phyloP scores from a whole-genome alignment of 495 filamentous ascomycete genomes.

The Xylaria longipes region DNA sequence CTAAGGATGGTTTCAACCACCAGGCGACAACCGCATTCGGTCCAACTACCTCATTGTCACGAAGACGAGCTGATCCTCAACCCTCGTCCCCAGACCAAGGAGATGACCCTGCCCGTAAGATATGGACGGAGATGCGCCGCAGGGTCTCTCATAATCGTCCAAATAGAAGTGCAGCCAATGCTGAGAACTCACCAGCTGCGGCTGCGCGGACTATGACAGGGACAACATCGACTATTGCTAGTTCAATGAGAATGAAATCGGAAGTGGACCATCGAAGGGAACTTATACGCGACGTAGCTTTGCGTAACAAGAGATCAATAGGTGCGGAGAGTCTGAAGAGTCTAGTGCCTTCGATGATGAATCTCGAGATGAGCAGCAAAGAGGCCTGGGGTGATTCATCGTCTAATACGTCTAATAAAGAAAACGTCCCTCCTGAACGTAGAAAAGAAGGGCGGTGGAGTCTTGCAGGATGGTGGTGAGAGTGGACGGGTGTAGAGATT shows the following conservation, averaged over 20 bases:
- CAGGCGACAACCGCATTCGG: neutral
- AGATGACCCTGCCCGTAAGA: conserved; percentile 51
- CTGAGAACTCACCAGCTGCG: conserved; percentile 30
- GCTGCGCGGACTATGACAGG: conserved; percentile 14
- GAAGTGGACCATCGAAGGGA: conserved; percentile 38
- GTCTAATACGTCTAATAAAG: conserved; percentile 27
- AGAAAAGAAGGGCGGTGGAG: conserved; percentile 36
- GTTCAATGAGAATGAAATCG: conserved; percentile 22
- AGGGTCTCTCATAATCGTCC: conserved; percentile 37
- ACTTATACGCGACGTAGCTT: conserved; percentile 45
- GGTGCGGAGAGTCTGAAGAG: conserved; percentile 52
- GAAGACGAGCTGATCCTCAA: neutral
- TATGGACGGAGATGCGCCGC: conserved; percentile 54
- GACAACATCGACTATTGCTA: conserved; percentile 12
- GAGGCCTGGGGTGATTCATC: conserved; percentile 23
- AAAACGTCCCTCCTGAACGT: conserved; percentile 26
- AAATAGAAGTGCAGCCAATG: conserved; percentile 30
- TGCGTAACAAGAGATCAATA: conserved; percentile 50
- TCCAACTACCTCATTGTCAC: neutral
- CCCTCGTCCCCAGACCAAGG: conserved; percentile 21
- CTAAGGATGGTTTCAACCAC: neutral
- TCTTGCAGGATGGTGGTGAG: conserved; percentile 34
- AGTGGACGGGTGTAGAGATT: neutral
- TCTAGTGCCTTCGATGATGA: conserved; percentile 46
- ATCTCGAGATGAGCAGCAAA: conserved; percentile 19